Conservation (phyloP, 2,329 filamentous ascomycete species). For the Periconia digitata region DNA sequence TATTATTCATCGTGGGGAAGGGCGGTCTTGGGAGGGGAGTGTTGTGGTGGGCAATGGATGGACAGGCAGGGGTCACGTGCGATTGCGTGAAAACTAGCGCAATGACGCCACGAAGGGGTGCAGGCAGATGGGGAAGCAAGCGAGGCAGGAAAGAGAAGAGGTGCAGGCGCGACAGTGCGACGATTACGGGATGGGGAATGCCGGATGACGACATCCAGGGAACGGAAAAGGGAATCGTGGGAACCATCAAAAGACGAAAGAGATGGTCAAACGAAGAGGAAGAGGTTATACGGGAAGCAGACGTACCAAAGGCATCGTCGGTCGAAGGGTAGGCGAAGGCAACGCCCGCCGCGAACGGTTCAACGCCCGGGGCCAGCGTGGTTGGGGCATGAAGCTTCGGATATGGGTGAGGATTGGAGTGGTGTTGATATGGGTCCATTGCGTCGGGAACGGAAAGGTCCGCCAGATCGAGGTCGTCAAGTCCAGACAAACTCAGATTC, state of each 20-base stretch:
- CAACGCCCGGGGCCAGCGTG: conserved; percentile 11
- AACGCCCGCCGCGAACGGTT: conserved; percentile 7
- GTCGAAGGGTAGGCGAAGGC: conserved; percentile 14
- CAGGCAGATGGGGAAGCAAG: neutral
- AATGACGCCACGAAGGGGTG: conserved; percentile 17
- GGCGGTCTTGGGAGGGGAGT: neutral
- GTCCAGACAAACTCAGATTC: conserved; percentile 44
- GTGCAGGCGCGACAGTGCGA: neutral
- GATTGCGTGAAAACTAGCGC: conserved; percentile 20
- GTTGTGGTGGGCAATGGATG: neutral
- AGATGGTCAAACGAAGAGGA: neutral
- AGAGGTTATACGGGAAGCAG: neutral
- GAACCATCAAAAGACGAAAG: neutral
- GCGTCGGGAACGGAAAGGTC: conserved; percentile 25
- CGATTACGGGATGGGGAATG: neutral
- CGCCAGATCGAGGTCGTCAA: conserved; percentile 33
- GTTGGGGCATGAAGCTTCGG: conserved; percentile 6
- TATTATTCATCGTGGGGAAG: conserved; percentile 8
- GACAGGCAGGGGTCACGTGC: conserved; percentile 16
- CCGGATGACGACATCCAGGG: neutral
- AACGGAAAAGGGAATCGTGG: neutral
- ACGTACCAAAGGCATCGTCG: conserved; percentile 12
- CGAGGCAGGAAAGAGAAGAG: neutral
- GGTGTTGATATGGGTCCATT: conserved; percentile 24
- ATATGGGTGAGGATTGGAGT: neutral